phyloP scores from a whole-genome alignment of 2,329 filamentous ascomycete species.

The Pestalotiopsis fici region DNA sequence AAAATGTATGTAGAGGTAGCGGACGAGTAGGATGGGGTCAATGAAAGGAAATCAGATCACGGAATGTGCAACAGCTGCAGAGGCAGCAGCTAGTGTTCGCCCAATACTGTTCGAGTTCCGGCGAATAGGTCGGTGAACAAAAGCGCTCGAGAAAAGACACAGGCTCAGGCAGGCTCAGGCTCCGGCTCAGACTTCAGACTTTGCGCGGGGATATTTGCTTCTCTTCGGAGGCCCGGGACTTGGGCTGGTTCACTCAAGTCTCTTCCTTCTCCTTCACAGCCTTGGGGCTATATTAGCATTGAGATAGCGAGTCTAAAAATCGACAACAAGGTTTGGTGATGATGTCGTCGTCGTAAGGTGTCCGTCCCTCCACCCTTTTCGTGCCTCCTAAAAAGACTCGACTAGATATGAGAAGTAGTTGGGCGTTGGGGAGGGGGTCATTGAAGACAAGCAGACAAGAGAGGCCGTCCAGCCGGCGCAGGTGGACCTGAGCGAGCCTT shows the following conservation, averaged over 20 bases:
- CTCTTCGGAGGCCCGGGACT: neutral
- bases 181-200: neutral
- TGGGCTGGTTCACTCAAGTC: neutral
- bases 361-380: neutral
- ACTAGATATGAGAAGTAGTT: neutral
- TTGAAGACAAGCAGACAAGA: neutral
- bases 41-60: neutral
- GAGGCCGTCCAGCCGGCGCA: neutral
- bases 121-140: neutral
- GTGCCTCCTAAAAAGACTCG: neutral
- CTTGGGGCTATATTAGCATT: neutral
- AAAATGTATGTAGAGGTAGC: neutral
- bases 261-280: neutral
- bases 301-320: neutral
- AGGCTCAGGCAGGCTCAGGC: neutral
- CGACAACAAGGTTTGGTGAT: neutral
- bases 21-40: neutral
- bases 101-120: neutral
- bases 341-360: neutral
- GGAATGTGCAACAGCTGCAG: neutral
- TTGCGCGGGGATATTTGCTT: neutral
- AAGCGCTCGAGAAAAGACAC: neutral
- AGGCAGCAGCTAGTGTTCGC: neutral
- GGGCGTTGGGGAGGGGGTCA: neutral
- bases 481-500: neutral